Evolutionary conservation across 805 yeast species (phyloP).

Genomic region (Pichia nanzhaoensis): DNA sequence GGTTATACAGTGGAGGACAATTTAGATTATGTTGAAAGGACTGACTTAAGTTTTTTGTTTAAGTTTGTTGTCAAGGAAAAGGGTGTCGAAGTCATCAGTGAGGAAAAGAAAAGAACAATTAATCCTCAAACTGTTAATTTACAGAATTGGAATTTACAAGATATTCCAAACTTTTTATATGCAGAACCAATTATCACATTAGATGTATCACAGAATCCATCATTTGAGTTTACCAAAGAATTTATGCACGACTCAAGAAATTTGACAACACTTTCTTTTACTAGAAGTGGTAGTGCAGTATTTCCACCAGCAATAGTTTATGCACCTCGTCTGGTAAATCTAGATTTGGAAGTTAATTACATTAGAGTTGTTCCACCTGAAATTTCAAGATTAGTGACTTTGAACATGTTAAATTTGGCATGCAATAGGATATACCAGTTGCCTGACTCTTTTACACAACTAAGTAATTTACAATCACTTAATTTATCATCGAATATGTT

Average conservation of each 20-base stretch:
- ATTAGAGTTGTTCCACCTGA: constrained; percentile 55
- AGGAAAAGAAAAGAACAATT: constrained; percentile 33
- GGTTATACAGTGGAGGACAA: constrained; percentile 79
- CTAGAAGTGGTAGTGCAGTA: constrained; percentile 62
- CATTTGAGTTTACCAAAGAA: constrained; percentile 75
- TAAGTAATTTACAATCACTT: constrained; percentile 48
- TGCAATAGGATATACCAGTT: constrained; percentile 64
- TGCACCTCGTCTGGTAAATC: constrained; percentile 55
- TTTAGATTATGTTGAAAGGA: constrained; percentile 71
- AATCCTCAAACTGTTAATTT: constrained; percentile 71
- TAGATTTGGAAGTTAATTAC: constrained; percentile 76
- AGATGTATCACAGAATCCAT: constrained; percentile 82
- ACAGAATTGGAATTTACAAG: constrained; percentile 66
- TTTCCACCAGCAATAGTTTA: constrained; percentile 72
- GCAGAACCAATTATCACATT: constrained; percentile 75
- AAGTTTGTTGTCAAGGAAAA: constrained; percentile 75
- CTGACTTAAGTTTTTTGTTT: constrained; percentile 75
- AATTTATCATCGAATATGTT: constrained; percentile 78
- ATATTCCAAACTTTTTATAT: constrained; percentile 77
- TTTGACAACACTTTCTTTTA: constrained; percentile 58
- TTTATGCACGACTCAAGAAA: constrained; percentile 77
- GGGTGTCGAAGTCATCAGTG: constrained; percentile 35
- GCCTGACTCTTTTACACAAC: constrained; percentile 53
- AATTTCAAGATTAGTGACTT: constrained; percentile 44
- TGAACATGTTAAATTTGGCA: constrained; percentile 58